phyloP scores from a whole-genome alignment of 208 protist genomes.

The Phytomonas sp. region DNA sequence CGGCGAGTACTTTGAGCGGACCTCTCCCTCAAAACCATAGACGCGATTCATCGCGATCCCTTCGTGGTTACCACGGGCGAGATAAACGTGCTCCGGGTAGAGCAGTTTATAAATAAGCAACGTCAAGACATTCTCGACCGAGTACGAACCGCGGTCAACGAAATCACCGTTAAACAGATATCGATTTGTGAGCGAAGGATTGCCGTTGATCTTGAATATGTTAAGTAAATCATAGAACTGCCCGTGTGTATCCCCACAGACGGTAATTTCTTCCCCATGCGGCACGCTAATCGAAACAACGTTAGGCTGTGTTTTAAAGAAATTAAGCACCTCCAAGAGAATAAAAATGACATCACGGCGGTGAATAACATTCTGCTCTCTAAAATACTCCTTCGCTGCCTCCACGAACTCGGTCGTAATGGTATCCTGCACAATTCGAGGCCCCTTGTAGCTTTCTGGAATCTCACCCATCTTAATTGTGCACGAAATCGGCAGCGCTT shows the following conservation, averaged over 20 bases:
- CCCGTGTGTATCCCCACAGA: conserved; percentile 98
- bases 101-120: conserved; percentile 96
- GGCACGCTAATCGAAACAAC: conserved; percentile 85
- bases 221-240: conserved; percentile 97
- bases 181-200: conserved; percentile 81
- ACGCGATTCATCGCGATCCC: conserved; percentile 93
- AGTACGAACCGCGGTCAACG: conserved; percentile 96
- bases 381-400: conserved; percentile 71
- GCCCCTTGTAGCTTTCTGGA: conserved; percentile 55
- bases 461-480: conserved; percentile 72
- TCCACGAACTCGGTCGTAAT: conserved; percentile 78
- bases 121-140: conserved; percentile 92
- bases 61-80: conserved; percentile 97
- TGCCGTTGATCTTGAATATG: conserved; percentile 93
- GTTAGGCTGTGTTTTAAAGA: conserved; percentile 81
- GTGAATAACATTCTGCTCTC: conserved; percentile 74
- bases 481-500: conserved; percentile 50
- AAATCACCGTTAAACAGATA: conserved; percentile 96
- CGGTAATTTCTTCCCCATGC: conserved; percentile 85
- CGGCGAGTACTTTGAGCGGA: conserved; percentile 91
- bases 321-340: conserved; percentile 63
- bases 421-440: conserved; percentile 55
- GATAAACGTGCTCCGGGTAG: conserved; percentile 93
- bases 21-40: conserved; percentile 98
- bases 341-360: conserved; percentile 82